Evolutionary conservation across 1,284 basidiomycete species (phyloP).

Genomic region (Ustilago esculenta): DNA sequence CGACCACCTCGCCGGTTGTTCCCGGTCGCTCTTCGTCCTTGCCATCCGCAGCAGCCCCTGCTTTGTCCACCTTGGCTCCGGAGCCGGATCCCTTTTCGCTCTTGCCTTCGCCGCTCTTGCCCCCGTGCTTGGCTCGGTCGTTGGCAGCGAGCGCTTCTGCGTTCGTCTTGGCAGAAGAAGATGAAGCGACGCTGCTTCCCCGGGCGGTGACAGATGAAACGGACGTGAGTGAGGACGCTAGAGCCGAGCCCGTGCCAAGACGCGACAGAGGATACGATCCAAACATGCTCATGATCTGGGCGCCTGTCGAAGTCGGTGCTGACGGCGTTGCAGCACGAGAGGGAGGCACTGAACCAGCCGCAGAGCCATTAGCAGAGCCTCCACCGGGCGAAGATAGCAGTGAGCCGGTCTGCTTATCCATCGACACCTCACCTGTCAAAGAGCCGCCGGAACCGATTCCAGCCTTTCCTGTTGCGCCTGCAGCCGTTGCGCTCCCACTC

Average conservation of each 20-base stretch:
- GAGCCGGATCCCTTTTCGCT: neutral
- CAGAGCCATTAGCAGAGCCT: constrained; percentile 22
- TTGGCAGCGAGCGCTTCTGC: constrained; percentile 36
- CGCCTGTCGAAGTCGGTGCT: constrained; percentile 31
- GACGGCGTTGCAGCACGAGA: constrained; percentile 39
- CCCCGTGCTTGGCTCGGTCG: constrained; percentile 30
- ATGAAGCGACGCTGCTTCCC: constrained; percentile 43
- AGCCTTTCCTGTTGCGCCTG: neutral
- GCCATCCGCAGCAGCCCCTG: neutral
- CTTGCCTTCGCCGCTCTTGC: constrained; percentile 11
- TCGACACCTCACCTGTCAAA: constrained; percentile 3
- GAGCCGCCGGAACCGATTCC: neutral
- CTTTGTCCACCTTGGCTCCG: neutral
- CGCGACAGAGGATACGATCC: constrained; percentile 55
- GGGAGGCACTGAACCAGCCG: constrained; percentile 28
- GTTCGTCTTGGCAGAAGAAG: constrained; percentile 30
- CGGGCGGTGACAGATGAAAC: constrained; percentile 53
- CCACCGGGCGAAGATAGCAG: constrained; percentile 6
- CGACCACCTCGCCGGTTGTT: constrained; percentile 1
- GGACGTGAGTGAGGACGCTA: constrained; percentile 42
- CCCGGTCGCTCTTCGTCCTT: neutral
- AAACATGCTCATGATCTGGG: constrained; percentile 58
- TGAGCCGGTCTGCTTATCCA: constrained; percentile 1
- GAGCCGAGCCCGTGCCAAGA: constrained; percentile 39
- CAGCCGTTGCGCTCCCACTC: neutral